A percentile compares a stretch with the other conserved stretches of the same genome.
Conservation (phyloP, 2,329 filamentous ascomycete species). For the Diplodia sapinea region DNA sequence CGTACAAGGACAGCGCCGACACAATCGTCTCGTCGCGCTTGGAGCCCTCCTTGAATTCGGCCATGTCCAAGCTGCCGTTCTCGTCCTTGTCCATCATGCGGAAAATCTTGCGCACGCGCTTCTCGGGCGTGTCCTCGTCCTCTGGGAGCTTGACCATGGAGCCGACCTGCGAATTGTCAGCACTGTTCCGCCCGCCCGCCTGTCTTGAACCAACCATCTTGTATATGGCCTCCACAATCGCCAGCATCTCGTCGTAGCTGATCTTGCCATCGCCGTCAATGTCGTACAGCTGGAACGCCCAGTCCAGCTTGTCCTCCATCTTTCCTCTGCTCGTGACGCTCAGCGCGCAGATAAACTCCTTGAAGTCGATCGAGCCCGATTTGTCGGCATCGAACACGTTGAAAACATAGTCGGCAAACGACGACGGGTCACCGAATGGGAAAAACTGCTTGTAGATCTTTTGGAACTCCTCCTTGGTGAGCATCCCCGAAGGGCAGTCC, state of each 20-base stretch:
- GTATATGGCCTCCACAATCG: conserved; percentile 98
- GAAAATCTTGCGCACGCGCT: conserved; percentile 98
- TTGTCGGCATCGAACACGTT: conserved; percentile 99
- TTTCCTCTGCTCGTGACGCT: conserved; percentile 96
- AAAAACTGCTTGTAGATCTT: conserved; percentile 99
- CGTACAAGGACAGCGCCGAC: conserved; percentile 92
- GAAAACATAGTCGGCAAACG: conserved; percentile 98
- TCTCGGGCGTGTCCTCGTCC: conserved; percentile 98
- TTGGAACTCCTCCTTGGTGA: conserved; percentile 98
- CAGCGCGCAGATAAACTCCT: conserved; percentile 98
- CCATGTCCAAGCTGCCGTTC: conserved; percentile 94
- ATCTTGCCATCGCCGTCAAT: conserved; percentile 99
- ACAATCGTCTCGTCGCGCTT: conserved; percentile 99
- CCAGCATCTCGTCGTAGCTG: conserved; percentile 98
- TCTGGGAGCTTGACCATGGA: conserved; percentile 99
- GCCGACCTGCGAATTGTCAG: conserved; percentile 70
- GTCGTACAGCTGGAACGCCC: conserved; percentile 99
- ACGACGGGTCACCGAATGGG: conserved; percentile 95
- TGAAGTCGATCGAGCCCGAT: conserved; percentile 97
- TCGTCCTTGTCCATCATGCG: conserved; percentile 99
- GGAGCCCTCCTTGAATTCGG: conserved; percentile 98
- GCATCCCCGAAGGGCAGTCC: conserved; percentile 94
- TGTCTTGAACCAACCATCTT: conserved; percentile 76
- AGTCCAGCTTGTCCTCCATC: conserved; percentile 99
- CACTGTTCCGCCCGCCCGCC: not conserved